These are phyloP conservation scores for Dendrobium chrysotoxum DNA, from an alignment of 106 monocot genomes.

Conservation along the genomic window DNA sequence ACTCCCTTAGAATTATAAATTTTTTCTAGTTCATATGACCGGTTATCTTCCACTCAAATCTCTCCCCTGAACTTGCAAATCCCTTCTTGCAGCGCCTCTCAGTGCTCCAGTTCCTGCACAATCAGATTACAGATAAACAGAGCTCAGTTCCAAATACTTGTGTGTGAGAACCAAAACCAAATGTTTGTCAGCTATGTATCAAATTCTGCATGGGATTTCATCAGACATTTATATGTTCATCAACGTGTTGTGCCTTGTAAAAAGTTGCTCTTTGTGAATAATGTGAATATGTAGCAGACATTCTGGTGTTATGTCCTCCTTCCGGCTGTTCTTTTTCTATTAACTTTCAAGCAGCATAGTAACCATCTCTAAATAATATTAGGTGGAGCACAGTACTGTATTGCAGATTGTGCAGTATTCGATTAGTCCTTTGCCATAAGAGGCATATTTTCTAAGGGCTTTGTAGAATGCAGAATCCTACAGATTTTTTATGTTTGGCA, in stretches of 20 bases:
- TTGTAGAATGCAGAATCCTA: too few species aligned
- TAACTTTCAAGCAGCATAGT: too few species aligned
- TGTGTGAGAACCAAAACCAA: background rate
- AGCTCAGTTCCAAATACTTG: conserved; percentile 15
- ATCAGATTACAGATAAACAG: conserved; percentile 47
- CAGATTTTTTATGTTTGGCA: too few species aligned
- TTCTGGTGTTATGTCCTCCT: background rate
- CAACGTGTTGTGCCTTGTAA: background rate
- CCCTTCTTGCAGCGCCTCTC: conserved; percentile 49
- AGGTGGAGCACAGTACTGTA: too few species aligned
- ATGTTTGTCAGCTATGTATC: background rate
- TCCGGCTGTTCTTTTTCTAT: too few species aligned
- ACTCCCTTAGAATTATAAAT: too few species aligned
- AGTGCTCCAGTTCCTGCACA: conserved; percentile 60
- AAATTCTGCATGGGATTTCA: background rate
- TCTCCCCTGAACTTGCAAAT: background rate
- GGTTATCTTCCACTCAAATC: background rate
- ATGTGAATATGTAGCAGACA: background rate
- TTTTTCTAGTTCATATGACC: background rate
- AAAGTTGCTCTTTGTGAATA: background rate
- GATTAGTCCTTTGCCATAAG: too few species aligned
- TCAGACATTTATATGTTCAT: background rate
- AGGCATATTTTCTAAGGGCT: too few species aligned
- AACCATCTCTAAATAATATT: too few species aligned
- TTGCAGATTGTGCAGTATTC: too few species aligned